A percentile compares a stretch with the other conserved stretches of the same genome.
Conservation (phyloP, 2,329 filamentous ascomycete species). For the Talaromyces sp. region DNA sequence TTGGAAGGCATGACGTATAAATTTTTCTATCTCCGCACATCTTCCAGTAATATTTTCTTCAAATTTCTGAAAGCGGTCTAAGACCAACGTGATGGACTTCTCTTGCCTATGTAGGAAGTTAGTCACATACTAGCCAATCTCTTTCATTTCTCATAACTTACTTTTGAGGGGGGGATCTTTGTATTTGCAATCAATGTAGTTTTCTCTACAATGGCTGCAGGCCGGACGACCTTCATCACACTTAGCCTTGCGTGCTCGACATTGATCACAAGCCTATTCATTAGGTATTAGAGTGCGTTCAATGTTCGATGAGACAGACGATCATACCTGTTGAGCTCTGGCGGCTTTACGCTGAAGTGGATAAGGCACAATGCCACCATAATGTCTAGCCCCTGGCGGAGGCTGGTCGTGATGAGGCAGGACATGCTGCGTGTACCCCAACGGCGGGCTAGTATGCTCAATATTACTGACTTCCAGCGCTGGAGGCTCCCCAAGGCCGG, state of each 20-base stretch:
- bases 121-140: background rate
- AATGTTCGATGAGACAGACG: background rate
- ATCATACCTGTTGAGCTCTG: slow-evolving; percentile 40
- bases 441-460: slow-evolving; percentile 31
- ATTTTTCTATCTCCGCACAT: background rate
- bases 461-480: slow-evolving; percentile 25
- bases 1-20: background rate
- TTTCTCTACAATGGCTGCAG: slow-evolving; percentile 83
- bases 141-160: slow-evolving; percentile 49
- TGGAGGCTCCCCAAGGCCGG: slow-evolving; percentile 31
- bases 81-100: slow-evolving; percentile 38
- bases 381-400: slow-evolving; percentile 30
- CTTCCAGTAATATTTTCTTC: background rate
- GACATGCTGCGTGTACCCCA: slow-evolving; percentile 29
- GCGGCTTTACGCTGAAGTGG: slow-evolving; percentile 41
- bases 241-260: slow-evolving; percentile 82
- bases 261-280: slow-evolving; percentile 78
- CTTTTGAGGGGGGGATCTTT: slow-evolving; percentile 90
- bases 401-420: slow-evolving; percentile 24
- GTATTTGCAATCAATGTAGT: slow-evolving; percentile 79
- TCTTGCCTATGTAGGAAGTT: slow-evolving; percentile 35
- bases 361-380: slow-evolving; percentile 33
- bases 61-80: slow-evolving; percentile 27
- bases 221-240: slow-evolving; percentile 83
- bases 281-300: background rate